Percentiles rank a stretch among this genome's conserved stretches.
phyloP scores from a whole-genome alignment of 495 filamentous ascomycete genomes.

The Jackrogersella minutella region DNA sequence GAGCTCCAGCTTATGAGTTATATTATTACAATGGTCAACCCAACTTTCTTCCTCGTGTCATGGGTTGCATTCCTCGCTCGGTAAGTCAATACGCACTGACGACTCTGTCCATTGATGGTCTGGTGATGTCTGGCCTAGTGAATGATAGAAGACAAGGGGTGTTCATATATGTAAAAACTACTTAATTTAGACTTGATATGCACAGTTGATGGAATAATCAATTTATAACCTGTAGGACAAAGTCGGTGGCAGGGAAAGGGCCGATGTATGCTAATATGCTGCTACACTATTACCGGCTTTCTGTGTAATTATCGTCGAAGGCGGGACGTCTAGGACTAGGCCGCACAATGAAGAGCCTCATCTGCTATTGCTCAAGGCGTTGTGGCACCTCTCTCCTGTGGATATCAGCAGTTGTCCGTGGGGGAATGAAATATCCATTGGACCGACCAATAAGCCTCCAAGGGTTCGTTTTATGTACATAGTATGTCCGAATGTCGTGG shows the following conservation, averaged over 20 bases:
- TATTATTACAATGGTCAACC: too few relatives aligned
- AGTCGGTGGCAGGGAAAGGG: not conserved
- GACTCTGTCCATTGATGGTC: not conserved
- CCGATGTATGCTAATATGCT: not conserved
- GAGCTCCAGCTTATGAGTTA: too few relatives aligned
- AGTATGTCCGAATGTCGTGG: too few relatives aligned
- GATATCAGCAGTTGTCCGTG: not conserved
- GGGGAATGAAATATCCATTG: not conserved
- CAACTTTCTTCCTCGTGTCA: too few relatives aligned
- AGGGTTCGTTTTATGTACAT: not conserved
- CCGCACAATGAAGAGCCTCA: not conserved
- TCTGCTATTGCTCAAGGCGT: not conserved
- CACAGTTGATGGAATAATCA: not conserved
- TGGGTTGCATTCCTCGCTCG: not conserved
- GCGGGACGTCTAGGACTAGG: not conserved
- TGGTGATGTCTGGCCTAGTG: not conserved
- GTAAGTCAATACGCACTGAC: too few relatives aligned
- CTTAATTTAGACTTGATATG: not conserved
- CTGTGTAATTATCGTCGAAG: not conserved
- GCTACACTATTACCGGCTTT: not conserved
- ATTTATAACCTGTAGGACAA: not conserved
- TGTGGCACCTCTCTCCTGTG: not conserved
- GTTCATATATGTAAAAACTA: slow-evolving; percentile 1
- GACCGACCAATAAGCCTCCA: not conserved
- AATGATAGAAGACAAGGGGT: not conserved